phyloP scores from a whole-genome alignment of 164 flowering plant genomes.

The Paratinospora sagittata region DNA sequence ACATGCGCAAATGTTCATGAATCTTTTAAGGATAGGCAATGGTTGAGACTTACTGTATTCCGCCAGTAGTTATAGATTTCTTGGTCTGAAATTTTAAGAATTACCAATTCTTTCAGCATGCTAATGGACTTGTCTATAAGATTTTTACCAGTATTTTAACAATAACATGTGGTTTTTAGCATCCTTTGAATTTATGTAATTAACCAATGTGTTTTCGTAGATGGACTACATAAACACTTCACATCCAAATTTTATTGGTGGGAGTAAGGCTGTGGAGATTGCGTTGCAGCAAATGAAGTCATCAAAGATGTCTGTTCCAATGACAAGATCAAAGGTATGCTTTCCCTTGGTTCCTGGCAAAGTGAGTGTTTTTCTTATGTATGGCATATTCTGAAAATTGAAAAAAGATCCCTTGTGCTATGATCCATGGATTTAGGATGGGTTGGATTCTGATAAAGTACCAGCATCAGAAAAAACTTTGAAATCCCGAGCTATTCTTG shows the following conservation, averaged over 20 bases:
- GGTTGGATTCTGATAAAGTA: slow-evolving; percentile 56
- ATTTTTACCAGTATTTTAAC: background rate
- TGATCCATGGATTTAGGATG: slow-evolving; percentile 43
- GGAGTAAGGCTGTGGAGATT: slow-evolving; percentile 84
- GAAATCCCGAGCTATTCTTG: slow-evolving; percentile 73
- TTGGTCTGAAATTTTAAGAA: background rate
- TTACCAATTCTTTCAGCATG: background rate
- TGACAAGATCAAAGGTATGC: slow-evolving; percentile 63
- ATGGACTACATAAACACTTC: slow-evolving; percentile 99
- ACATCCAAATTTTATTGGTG: slow-evolving; percentile 93
- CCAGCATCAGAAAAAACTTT: slow-evolving; percentile 56
- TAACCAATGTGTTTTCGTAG: slow-evolving; percentile 31
- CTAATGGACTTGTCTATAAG: background rate
- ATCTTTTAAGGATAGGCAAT: no score
- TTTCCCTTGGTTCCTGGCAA: background rate
- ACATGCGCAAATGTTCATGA: no score
- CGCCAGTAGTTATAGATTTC: background rate
- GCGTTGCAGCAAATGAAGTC: slow-evolving; percentile 70
- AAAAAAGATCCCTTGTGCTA: background rate
- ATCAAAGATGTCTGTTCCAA: slow-evolving; percentile 33
- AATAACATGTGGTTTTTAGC: background rate
- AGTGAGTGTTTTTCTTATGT: background rate
- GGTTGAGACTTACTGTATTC: no score
- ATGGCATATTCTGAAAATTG: background rate
- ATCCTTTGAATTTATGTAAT: background rate